Evolutionary conservation across 768 basidiomycete genomes (phyloP), one percentile per base, ranked within the genome.

Genomic region (Boletus subcaerulescens): DNA sequence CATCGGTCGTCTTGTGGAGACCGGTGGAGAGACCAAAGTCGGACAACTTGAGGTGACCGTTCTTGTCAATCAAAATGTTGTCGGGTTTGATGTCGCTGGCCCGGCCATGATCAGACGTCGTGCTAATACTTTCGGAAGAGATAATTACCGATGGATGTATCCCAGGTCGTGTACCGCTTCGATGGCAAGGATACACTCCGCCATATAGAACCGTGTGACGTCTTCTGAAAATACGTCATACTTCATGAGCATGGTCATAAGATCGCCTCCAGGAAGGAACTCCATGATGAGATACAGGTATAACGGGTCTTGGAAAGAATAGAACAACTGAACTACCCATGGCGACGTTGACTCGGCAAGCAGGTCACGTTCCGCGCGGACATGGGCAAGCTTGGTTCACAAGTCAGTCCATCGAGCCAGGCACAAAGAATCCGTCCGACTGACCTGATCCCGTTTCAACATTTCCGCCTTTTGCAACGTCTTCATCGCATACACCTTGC

Each of bases 161-260:
- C 97, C 96, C n/a, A 98, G 82, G 62, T 91, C 91, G 72, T 99
- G 96, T 2, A 99, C 95, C 3, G 95, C 97, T 70, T 99, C 95
- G 56, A 99, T 97, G 18, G 96, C 96, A 26, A 98, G 80, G 57
- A 98, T 92, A 69, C 94, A 97, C 72, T 99, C 96, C 24, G 96
- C 96, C 85, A 99, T 97, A 73, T 99, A 99, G 74, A 99, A 98
- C 55, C 96, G 87, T 31, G 93, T 95, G 36, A 98, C 96, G 68
- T 98, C 96, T 72, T 98, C 97, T 8, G 92, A 93, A 76, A 98
- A 98, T 9, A 96, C 90, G 71, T 98, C 96, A 73, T 99, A 98
- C 73, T 98, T 98, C 88, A 99, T 99, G 63, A 99, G 77, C 96
- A 98, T 99, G 13, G 97, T 98, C 96, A 99, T 98, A 59, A 99